Evolutionary conservation across 1,284 basidiomycete genomes (phyloP), one percentile per base, ranked within the genome.

Genomic region (Cryptococcus wingfieldii): DNA sequence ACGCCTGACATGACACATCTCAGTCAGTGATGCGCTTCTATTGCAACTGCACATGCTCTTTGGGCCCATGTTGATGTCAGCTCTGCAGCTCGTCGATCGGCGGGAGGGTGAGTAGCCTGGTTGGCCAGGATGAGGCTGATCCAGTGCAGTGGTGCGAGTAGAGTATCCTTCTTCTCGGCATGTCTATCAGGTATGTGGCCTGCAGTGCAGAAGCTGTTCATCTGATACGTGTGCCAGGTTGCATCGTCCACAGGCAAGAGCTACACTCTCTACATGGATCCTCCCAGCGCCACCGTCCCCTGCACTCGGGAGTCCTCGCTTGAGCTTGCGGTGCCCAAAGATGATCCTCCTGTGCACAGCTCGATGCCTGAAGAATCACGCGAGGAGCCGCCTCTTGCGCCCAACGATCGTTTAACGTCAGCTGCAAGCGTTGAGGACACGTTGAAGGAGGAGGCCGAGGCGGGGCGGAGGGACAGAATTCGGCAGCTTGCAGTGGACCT

Each of bases 61-160:
- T 34, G 73, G 71, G 8, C 60, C 69, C 10, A 74, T 72, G 70
- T 53, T 75, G 23, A 53, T 65, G 27, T 68, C 70, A 2, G 71
- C 73, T 5, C 55, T 75, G 9, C 70, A 74, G 60, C 63, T 75
- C 12, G 62, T 72, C 1, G 73, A 75, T 55, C 47, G 67, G 19
- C 56, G 69, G 31, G 73, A 74, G 49, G 71, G 73, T 72, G 45
- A 53, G 70, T 42, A 42, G 23, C 23, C 23, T 23, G 23, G 19
- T 42, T n/a, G 10, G 16, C 16, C 41, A n/a, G 41, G 41, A 42
- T 42, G n/a, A 42, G 1, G 41, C 41, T 42, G 19, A 42, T 42
- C 12, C 9, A 42, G 19, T 46, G 25, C 52, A 72, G 69, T 73
- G 14, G 66, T 70, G 1, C 34, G 52, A 16, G 62, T 71, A 1